Percentiles rank a stretch among this genome's conserved stretches.
phyloP scores from a whole-genome alignment of 176 grass and related monocot genomes.

The Musa schizocarpa region DNA sequence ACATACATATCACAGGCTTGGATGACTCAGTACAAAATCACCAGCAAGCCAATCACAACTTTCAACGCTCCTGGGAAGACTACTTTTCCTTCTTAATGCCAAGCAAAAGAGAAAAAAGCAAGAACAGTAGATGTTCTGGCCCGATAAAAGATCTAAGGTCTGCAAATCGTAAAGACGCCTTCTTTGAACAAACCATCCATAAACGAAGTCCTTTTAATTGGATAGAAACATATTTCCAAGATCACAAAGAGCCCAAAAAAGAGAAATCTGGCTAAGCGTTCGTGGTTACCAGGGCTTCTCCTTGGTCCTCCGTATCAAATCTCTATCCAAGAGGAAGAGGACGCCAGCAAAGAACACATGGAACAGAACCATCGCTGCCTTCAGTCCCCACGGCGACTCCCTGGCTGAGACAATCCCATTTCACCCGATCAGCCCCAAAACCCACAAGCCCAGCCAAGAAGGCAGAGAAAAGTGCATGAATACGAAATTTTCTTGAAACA shows the following conservation, averaged over 20 bases:
- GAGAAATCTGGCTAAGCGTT: not conserved
- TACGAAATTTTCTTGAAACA: constrained; percentile 4
- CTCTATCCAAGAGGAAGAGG: constrained; percentile 56
- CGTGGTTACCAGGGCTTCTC: constrained; percentile 54
- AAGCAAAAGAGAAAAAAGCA: too few species aligned
- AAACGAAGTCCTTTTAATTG: not conserved
- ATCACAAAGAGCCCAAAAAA: not conserved
- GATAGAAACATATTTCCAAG: not conserved
- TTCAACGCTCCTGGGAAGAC: too few species aligned
- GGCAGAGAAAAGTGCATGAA: not conserved
- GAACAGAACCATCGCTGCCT: constrained; percentile 57
- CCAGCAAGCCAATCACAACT: too few species aligned
- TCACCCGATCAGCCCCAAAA: not conserved
- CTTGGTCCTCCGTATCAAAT: constrained; percentile 45
- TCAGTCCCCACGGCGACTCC: constrained; percentile 52
- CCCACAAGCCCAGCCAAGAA: constrained; percentile 17
- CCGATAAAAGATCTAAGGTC: too few species aligned
- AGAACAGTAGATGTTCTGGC: too few species aligned
- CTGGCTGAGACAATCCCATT: constrained; percentile 30
- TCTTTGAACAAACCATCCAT: too few species aligned
- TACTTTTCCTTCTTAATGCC: too few species aligned
- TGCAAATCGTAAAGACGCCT: too few species aligned
- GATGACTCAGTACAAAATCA: too few species aligned
- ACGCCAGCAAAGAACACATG: constrained; percentile 61
- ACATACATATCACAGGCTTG: too few species aligned